A percentile compares a stretch with the other conserved stretches of the same genome.
Conservation (phyloP, 1,139 yeast genomes). For the Meyerozyma sp. region DNA sequence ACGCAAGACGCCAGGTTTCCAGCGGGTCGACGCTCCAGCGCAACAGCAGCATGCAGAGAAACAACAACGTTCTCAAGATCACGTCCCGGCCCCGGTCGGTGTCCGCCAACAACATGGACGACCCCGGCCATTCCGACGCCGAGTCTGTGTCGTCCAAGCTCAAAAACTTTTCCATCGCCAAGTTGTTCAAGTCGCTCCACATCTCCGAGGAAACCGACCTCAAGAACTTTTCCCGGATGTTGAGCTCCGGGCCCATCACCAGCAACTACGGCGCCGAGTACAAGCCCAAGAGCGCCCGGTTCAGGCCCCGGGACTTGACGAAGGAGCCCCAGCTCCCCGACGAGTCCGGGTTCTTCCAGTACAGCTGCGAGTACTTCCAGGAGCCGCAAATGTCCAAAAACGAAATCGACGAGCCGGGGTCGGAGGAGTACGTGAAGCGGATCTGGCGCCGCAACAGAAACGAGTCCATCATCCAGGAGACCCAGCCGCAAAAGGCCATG, state of each 20-base stretch:
- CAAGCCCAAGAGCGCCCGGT: constrained; percentile 51
- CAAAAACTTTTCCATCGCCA: constrained; percentile 35
- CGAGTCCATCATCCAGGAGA: constrained; percentile 77
- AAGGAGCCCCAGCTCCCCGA: constrained; percentile 51
- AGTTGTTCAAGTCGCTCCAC: constrained; percentile 38
- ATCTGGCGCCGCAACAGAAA: constrained; percentile 89
- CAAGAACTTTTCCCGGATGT: constrained; percentile 33
- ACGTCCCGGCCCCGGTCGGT: constrained; percentile 28
- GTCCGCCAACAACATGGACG: constrained; percentile 21
- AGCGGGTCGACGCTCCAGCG: constrained; percentile 28
- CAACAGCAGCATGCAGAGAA: constrained; percentile 22
- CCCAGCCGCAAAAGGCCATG: constrained; percentile 83
- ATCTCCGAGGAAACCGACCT: constrained; percentile 37
- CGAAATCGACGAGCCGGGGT: constrained; percentile 91
- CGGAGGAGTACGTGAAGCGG: constrained; percentile 75
- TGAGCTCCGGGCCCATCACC: constrained; percentile 37
- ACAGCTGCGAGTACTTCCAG: constrained; percentile 87
- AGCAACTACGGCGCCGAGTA: constrained; percentile 47
- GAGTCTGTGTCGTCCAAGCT: constrained; percentile 36
- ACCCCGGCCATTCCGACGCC: constrained; percentile 20
- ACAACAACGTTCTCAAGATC: constrained; percentile 17
- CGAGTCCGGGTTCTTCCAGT: constrained; percentile 75
- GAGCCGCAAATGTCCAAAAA: constrained; percentile 91
- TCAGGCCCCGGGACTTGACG: constrained; percentile 30
- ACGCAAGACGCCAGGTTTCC: constrained; percentile 27